Percentiles rank a stretch among this genome's conserved stretches.
Conservation (phyloP, 2,329 filamentous ascomycete species). For the Fusarium miscanthi region DNA sequence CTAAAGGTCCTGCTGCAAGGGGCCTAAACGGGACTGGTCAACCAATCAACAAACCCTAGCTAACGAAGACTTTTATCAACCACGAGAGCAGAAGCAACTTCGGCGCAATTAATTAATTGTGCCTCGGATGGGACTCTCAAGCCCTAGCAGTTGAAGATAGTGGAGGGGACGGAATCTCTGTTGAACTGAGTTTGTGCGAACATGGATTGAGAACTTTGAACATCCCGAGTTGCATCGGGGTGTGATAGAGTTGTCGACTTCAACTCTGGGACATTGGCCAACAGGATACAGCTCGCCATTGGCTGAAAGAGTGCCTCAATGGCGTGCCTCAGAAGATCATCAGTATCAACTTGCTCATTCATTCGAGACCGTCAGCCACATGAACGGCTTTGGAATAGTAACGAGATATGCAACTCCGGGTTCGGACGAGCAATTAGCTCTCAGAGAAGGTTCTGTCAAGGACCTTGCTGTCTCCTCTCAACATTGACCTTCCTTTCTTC, state of each 20-base stretch:
- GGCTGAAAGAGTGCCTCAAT: not conserved
- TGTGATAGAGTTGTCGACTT: conserved; percentile 3
- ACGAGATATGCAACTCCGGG: conserved; percentile 15
- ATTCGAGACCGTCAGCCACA: not conserved
- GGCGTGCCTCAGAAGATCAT: not conserved
- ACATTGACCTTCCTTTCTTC: not conserved
- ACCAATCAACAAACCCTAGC: conserved; percentile 28
- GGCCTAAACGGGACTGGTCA: conserved; percentile 1
- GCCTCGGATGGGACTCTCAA: conserved; percentile 3
- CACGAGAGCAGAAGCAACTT: conserved; percentile 21
- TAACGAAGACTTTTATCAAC: conserved; percentile 14
- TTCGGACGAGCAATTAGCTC: conserved; percentile 14
- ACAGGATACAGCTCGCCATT: conserved; percentile 1
- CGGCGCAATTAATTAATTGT: conserved; percentile 14
- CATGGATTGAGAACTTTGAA: conserved; percentile 1
- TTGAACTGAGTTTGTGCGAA: conserved; percentile 25
- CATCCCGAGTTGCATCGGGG: not conserved
- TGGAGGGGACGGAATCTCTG: conserved; percentile 18
- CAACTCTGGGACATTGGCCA: not conserved
- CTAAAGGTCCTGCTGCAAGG: conserved; percentile 25
- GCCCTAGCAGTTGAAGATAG: conserved; percentile 2
- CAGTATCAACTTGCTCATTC: not conserved
- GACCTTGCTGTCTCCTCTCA: not conserved
- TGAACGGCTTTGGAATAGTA: not conserved
- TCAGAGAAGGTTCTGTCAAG: not conserved